Evolutionary conservation across 2,329 filamentous ascomycete genomes (phyloP), one percentile per base, ranked within the genome.

Genomic region (Arthrobotrys sphaeroides): DNA sequence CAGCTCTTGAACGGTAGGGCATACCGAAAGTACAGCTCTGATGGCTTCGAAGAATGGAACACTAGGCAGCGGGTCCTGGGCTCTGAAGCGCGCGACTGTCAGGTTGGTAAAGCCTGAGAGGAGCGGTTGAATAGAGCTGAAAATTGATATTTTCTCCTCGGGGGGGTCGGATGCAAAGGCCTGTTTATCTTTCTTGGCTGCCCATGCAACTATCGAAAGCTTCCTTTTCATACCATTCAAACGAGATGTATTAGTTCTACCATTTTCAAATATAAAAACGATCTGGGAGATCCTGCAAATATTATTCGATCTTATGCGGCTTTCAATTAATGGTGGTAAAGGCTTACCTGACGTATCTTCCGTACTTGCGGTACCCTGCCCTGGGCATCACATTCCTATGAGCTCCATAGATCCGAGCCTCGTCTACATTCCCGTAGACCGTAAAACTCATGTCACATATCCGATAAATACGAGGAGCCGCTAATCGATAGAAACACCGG

Each of bases 1-100:
- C 2, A 66, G 45, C 18, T 66, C n/a, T 57, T 55, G 53, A 49
- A 66, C 47, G 5, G 12, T 22, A 36, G 45, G 62, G n/a, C 62
- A 66, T 38, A n/a, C 24, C 13, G 47, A 31, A 13, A 66, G 13
- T 0, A 66, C 9, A 45, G 16, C 16, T 12, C 36, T 55, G 6
- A 66, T n/a, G 12, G 33, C 47, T 20, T 66, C 47, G 9, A 43
- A 9, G 20, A 55, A 18, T 1, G 10, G 3, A 5, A 26, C 26
- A n/a, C 40, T 3, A 1, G 45, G 60, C 5, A 53, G 12, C 1
- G n/a, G 22, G 28, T 38, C 1, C 2, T n/a, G 13, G n/a, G 2
- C 3, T n/a, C 31, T 7, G 22, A 13, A n/a, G 5, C n/a, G 5
- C 1, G 62, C 62, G 7, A 6, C 33, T 3, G 18, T 66, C 3